These are phyloP conservation scores for Cladobotryum protrusum DNA, from an alignment of 2,329 filamentous ascomycete genomes.

Conservation along the genomic window DNA sequence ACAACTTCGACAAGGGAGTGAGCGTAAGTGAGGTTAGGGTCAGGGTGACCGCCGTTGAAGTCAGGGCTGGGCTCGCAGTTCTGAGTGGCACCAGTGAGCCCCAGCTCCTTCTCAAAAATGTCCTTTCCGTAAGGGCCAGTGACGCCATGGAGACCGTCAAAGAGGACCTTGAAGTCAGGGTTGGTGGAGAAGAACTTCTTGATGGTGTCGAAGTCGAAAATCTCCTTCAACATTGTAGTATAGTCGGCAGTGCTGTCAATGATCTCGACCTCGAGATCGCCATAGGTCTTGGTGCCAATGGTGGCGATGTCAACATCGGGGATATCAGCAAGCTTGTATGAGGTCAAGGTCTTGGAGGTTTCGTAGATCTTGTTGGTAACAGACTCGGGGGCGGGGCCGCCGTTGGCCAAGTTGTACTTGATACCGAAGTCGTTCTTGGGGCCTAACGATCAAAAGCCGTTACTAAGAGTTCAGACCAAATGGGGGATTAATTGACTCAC, in stretches of 20 bases:
- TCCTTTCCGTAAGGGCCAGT: slow-evolving; percentile 92
- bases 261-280: slow-evolving; percentile 85
- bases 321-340: slow-evolving; percentile 87
- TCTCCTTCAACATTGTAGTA: slow-evolving; percentile 90
- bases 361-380: slow-evolving; percentile 98
- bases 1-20: slow-evolving; percentile 91
- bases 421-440: slow-evolving; percentile 96
- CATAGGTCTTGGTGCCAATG: slow-evolving; percentile 79
- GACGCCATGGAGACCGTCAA: slow-evolving; percentile 89
- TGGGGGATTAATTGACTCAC: slow-evolving; percentile 44
- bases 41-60: slow-evolving; percentile 95
- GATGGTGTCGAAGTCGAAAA: slow-evolving; percentile 96
- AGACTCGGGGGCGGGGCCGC: slow-evolving; percentile 88
- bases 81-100: slow-evolving; percentile 70
- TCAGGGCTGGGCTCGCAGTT: slow-evolving; percentile 91
- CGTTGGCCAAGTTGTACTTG: slow-evolving; percentile 98
- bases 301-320: slow-evolving; percentile 78
- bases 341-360: slow-evolving; percentile 78
- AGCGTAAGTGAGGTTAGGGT: slow-evolving; percentile 96
- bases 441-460: slow-evolving; percentile 43
- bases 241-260: slow-evolving; percentile 93
- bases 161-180: slow-evolving; percentile 92
- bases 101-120: slow-evolving; percentile 92
- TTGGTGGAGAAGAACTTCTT: slow-evolving; percentile 84
- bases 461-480: neutral